Base-by-base conservation (phyloP, 2,329 filamentous ascomycete genomes). In the Atkinsonella hypoxylon region DNA sequence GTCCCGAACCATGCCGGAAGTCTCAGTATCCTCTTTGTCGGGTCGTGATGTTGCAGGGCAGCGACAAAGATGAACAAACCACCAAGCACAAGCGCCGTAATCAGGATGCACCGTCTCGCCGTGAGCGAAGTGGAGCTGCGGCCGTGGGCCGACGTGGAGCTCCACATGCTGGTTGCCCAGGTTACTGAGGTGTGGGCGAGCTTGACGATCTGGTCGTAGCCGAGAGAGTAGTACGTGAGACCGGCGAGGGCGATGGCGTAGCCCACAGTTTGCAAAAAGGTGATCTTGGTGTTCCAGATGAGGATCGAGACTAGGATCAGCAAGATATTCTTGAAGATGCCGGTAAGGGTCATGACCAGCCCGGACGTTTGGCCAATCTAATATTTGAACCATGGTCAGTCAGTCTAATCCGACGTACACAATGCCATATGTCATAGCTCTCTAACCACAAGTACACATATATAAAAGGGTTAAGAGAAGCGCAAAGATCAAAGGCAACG, bases 321-420 rank as follows among this genome's bases (percentile, higher is more conserved):
- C 52, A 94, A 79, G 54, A 94, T 90, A 67, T 89, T 87, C 70
- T 94, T 94, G 61, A 93, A 79, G 56, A 94, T 88, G 65, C 89
- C 87, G 53, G 83, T 89, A 22, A 94, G 79, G 34, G 87, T 89
- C 70, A 94, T 85, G 60, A 90, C 87, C 48, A 94, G 79, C 51
- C 85, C 86, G 2, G 88, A 94, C 8, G 88, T 94, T 70, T 87
- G 89, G 64, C 88, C 87, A 61, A 94, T 94, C 86, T 91, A 48
- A 26, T 15, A 17, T 39, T 22, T 7, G 2, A 41, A 44, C 26
- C 45, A 58, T 54, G 61, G 53, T 36, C 13, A 43, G 53, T 36
- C 13, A 43, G 9, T 17, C n/a, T 7, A 26, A 26, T 26, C 26
- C 26, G 26, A 26, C 26, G 8, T 26, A 4, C 26, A 26, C 26